Evolutionary conservation across 1,284 basidiomycete genomes (phyloP).

Genomic region (Apiotrichum domesticum): DNA sequence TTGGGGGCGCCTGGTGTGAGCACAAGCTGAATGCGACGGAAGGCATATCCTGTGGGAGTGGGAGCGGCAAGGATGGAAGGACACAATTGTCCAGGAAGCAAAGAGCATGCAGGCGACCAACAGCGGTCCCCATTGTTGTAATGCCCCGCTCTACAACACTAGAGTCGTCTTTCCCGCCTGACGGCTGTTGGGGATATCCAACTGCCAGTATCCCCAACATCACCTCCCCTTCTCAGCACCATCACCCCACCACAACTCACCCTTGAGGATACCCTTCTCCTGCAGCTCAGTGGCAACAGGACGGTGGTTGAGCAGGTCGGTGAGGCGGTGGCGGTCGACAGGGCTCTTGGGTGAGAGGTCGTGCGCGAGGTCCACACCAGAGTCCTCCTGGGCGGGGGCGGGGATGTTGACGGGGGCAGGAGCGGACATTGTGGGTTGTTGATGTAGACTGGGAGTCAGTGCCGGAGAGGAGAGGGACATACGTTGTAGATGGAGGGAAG

Average conservation of each 20-base stretch:
- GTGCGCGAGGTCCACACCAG: conserved; percentile 31
- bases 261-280: conserved; percentile 69
- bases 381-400: conserved; percentile 23
- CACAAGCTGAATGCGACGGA: no score
- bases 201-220: no score
- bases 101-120: no score
- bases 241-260: conserved; percentile 41
- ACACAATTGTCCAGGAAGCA: no score
- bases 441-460: neutral
- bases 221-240: neutral
- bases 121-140: no score
- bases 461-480: no score
- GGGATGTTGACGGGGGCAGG: conserved; percentile 25
- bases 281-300: conserved; percentile 61
- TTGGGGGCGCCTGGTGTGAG: conserved; percentile 46
- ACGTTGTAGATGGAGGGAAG: no score
- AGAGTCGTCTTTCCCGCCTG: no score
- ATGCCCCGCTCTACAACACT: no score
- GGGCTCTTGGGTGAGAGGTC: conserved; percentile 36
- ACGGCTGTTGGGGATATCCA: no score
- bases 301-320: conserved; percentile 56
- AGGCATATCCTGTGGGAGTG: no score
- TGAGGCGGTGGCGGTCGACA: conserved; percentile 50
- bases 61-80: no score
- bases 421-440: conserved; percentile 15